Percentiles rank a stretch among this genome's conserved stretches.
Conservation (phyloP, 2,329 filamentous ascomycete genomes). For the Hirsutella rhossiliensis region DNA sequence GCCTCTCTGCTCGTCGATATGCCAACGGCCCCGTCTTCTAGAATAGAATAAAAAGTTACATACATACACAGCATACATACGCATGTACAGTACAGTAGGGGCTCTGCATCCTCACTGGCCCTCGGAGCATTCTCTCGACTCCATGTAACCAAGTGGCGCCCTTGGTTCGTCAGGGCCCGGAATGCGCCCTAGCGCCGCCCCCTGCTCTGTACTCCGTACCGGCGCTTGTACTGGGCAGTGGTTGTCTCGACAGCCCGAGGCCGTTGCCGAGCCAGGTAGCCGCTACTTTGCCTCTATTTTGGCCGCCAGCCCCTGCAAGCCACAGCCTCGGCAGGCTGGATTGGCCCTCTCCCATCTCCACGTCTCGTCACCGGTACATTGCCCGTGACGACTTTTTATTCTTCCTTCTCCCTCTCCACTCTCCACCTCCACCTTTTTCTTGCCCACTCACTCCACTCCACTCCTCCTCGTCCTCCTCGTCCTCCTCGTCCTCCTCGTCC, state of each 20-base stretch:
- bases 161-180: constrained; percentile 6
- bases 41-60: no score
- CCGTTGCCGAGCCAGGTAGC: constrained; percentile 4
- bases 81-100: no score
- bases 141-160: constrained; percentile 8
- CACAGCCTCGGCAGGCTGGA: constrained; percentile 4
- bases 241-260: no score
- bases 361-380: constrained; percentile 15
- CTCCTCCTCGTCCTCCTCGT: neutral
- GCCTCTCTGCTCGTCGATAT: no score
- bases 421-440: neutral
- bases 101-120: constrained; percentile 10
- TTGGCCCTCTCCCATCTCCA: constrained; percentile 1
- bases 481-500: neutral
- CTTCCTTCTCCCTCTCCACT: neutral
- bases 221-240: no score
- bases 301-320: constrained; percentile 2
- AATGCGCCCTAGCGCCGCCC: constrained; percentile 7
- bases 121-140: constrained; percentile 18
- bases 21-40: no score
- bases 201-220: no score
- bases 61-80: no score
- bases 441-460: neutral
- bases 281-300: constrained; percentile 4
- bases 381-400: neutral